Evolutionary conservation across 2,329 filamentous ascomycete species (phyloP).

Genomic region (Pseudogymnoascus sp.): DNA sequence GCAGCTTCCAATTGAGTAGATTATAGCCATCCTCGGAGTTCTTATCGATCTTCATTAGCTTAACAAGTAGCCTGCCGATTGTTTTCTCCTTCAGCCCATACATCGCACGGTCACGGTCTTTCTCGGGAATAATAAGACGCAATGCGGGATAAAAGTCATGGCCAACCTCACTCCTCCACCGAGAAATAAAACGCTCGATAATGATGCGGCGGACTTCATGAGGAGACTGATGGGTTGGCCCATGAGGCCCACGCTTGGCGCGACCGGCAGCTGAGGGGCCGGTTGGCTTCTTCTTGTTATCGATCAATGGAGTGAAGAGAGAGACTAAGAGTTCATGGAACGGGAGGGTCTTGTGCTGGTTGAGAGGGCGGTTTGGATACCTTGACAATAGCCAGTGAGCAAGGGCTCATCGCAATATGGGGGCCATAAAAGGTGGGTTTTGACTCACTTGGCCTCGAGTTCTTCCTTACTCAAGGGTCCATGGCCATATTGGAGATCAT

Average conservation of each 20-base stretch:
- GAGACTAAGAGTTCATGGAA: conserved; percentile 72
- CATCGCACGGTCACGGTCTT: conserved; percentile 84
- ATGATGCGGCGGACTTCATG: conserved; percentile 74
- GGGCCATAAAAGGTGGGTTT: background rate
- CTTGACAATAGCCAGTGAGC: conserved; percentile 34
- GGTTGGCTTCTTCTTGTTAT: conserved; percentile 59
- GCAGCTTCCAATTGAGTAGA: conserved; percentile 86
- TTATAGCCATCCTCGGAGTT: conserved; percentile 82
- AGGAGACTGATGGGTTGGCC: conserved; percentile 51
- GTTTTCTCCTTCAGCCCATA: conserved; percentile 91
- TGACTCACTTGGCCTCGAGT: conserved; percentile 21
- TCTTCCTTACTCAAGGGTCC: conserved; percentile 28
- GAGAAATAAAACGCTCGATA: conserved; percentile 75
- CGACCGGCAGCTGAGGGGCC: conserved; percentile 43
- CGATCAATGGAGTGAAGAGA: conserved; percentile 72
- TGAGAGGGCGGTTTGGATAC: conserved; percentile 75
- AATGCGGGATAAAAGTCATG: conserved; percentile 90
- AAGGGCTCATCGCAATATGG: conserved; percentile 4
- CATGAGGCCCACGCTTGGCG: conserved; percentile 52
- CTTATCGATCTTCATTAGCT: conserved; percentile 83
- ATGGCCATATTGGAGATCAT: conserved; percentile 41
- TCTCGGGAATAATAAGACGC: conserved; percentile 83
- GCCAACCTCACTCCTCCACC: conserved; percentile 83
- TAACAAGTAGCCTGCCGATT: conserved; percentile 84
- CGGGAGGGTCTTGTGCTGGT: conserved; percentile 67